These are phyloP conservation scores for Albatrellus sp. DNA, from an alignment of 1,284 basidiomycete species.

Conservation along the genomic window DNA sequence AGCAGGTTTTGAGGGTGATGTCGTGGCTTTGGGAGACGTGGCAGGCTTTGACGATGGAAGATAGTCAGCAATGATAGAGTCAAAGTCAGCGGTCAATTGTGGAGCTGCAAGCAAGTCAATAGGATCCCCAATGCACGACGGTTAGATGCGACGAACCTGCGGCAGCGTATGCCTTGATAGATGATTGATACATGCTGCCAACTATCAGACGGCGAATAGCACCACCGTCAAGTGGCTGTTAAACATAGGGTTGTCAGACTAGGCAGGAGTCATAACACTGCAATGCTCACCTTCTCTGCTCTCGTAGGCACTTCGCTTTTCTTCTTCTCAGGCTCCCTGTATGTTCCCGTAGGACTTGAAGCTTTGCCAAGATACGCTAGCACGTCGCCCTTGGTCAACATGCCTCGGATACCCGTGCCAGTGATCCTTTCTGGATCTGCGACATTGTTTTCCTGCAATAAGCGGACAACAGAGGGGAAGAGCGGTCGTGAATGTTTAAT, in stretches of 20 bases:
- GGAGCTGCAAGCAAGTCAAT: constrained; percentile 18
- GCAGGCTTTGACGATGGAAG: constrained; percentile 24
- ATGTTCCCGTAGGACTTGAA: constrained; percentile 67
- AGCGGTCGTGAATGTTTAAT: constrained; percentile 49
- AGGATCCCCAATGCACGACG: neutral
- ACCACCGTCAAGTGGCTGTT: constrained; percentile 47
- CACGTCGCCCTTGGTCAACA: constrained; percentile 88
- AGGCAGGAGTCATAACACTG: constrained; percentile 2
- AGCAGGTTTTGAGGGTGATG: constrained; percentile 14
- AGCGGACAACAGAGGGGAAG: constrained; percentile 68
- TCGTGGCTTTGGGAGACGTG: constrained; percentile 13
- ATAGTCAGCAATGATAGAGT: constrained; percentile 63
- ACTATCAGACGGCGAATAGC: constrained; percentile 65
- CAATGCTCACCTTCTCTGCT: constrained; percentile 18
- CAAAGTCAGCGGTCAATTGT: constrained; percentile 38
- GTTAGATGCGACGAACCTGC: constrained; percentile 18
- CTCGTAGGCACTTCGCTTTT: constrained; percentile 16
- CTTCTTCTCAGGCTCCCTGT: constrained; percentile 29
- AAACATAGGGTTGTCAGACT: neutral
- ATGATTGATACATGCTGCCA: constrained; percentile 50
- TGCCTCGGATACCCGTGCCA: constrained; percentile 76
- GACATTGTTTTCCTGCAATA: constrained; percentile 50
- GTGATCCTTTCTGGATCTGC: constrained; percentile 44
- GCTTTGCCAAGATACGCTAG: constrained; percentile 73
- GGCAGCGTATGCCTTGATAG: constrained; percentile 36